Evolutionary conservation across 2,329 filamentous ascomycete genomes (phyloP), one percentile per base, ranked within the genome.

Genomic region (Neofusicoccum kwambonambiense): DNA sequence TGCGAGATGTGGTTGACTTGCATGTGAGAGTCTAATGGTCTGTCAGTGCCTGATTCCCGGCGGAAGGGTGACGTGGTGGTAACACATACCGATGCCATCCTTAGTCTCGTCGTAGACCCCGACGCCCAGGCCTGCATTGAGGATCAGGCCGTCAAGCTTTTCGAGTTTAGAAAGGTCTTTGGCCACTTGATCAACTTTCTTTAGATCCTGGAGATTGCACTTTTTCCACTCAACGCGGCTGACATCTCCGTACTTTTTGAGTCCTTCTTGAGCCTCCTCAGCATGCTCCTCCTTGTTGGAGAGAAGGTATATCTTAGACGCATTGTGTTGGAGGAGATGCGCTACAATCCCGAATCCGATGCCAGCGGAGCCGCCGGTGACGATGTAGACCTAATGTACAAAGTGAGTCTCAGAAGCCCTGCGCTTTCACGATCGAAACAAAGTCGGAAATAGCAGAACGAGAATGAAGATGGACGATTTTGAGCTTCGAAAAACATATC

Each of bases 261-360:
- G 73, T 3, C 74, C 75, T 60, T 80, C 73, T 50, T 79, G 70
- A 0, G 81, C 81, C 64, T 82, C 78, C 17, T 76, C 69, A n/a
- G 80, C 76, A 69, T 84, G 81, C 22, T 83, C 73, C 68, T 81
- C 79, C 52, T 83, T 83, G 66, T 80, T 81, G 17, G 80, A 80
- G 3, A 85, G 75, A 3, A 84, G 74, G 65, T 82, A 82, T 52
- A 84, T 77, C 65, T 78, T 81, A 3, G 73, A 71, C 1, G 79
- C 74, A 51, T 80, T 81, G 70, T 83, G 81, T 68, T 84, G 79
- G 3, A 85, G 78, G n/a, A 84, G 72, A 67, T 85, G 83, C 7
- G 82, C 81, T 34, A 79, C 76, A 51, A 84, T 84, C 27, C 82
- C 82, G 65, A 79, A 84, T 15, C 82, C 82, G 37, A 83, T 83